Base-by-base conservation (phyloP, 2,329 filamentous ascomycete genomes). In the Fusarium fracticaudum region DNA sequence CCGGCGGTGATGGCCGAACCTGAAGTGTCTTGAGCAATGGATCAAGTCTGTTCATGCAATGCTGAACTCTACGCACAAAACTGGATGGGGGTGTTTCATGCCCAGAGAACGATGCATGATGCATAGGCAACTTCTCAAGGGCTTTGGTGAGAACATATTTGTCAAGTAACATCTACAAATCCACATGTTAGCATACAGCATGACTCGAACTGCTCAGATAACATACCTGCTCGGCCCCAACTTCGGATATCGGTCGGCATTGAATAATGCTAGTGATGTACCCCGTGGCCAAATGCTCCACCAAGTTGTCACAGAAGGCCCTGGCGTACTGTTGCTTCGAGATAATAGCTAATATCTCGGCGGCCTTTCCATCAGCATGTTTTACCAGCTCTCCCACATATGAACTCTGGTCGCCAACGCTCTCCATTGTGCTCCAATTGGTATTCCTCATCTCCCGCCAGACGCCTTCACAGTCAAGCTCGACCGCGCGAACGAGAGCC, bases 371-470 rank as follows among this genome's bases (percentile, higher is more conserved):
- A 79, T 95, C 94, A 67, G 97, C 88, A 65, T 91, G 90, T 59
- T 88, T 89, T 53, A 98, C 84, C 6, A 99, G 86, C 81, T 97
- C 94, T 14, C 91, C 90, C 33, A 98, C 94, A 77, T 98, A 99
- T 0, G 93, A 92, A 83, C 95, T 98, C 80, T 98, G 95, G 81
- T 99, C 96, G 50, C 94, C 94, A 8, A 98, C 96, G 68, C 89
- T 93, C 77, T 98, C 96, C 87, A 99, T 93, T 73, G 93, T 95
- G 81, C 92, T 93, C 96, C 96, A 99, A 55, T 95, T 93, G 1
- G 93, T 97, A 80, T 98, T 98, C 72, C 92, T 93, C 96, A 99
- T 99, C 85, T 98, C 96, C 64, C 95, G 91, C 96, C 96, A 99
- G 22, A 92, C 92, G 1, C 93, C 90, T 74, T 98, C 96, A 77